Evolutionary conservation across 1,139 yeast genomes (phyloP).

Genomic region (Candida labiduridarum): DNA sequence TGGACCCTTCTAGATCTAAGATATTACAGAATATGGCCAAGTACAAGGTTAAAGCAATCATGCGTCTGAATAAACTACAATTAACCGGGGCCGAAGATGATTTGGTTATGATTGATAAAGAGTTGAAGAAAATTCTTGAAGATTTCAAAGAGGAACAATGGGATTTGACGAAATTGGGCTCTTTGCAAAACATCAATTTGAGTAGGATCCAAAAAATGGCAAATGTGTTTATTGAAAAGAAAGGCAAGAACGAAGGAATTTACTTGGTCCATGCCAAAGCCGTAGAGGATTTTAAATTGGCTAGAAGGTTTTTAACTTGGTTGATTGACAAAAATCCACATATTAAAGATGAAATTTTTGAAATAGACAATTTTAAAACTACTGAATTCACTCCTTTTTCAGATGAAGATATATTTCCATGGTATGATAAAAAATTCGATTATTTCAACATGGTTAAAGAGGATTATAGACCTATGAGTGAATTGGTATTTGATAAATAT

Average conservation of each 20-base stretch:
- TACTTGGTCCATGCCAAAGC: slow-evolving; percentile 8
- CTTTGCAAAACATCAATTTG: slow-evolving; percentile 27
- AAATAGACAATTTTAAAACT: slow-evolving; percentile 6
- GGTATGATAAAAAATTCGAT: slow-evolving; percentile 32
- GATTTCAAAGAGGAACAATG: slow-evolving; percentile 28
- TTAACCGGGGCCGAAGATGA: slow-evolving; percentile 7
- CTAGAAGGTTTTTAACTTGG: slow-evolving; percentile 45
- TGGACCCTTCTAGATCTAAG: slow-evolving; percentile 18
- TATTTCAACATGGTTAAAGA: slow-evolving; percentile 17
- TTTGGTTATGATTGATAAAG: slow-evolving; percentile 7
- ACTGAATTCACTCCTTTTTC: slow-evolving; percentile 27
- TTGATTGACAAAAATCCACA: slow-evolving; percentile 38
- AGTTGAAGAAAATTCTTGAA: slow-evolving; percentile 4
- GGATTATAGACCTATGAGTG: slow-evolving; percentile 8
- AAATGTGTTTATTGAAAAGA: slow-evolving; percentile 36
- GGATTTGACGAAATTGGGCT: slow-evolving; percentile 31
- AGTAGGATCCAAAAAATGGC: slow-evolving; percentile 30
- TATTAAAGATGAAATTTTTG: slow-evolving; percentile 20
- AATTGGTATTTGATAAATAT: slow-evolving; percentile 15
- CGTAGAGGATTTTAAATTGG: slow-evolving; percentile 28
- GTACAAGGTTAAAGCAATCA: slow-evolving; percentile 3
- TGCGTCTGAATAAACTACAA: slow-evolving; percentile 4
- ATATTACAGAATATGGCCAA: slow-evolving; percentile 3
- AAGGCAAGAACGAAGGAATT: slow-evolving; percentile 17
- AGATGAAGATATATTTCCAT: slow-evolving; percentile 37